These are phyloP conservation scores for Globisporangium megalacanthum DNA, from an alignment of 352 stramenopile genomes.

Conservation along the genomic window DNA sequence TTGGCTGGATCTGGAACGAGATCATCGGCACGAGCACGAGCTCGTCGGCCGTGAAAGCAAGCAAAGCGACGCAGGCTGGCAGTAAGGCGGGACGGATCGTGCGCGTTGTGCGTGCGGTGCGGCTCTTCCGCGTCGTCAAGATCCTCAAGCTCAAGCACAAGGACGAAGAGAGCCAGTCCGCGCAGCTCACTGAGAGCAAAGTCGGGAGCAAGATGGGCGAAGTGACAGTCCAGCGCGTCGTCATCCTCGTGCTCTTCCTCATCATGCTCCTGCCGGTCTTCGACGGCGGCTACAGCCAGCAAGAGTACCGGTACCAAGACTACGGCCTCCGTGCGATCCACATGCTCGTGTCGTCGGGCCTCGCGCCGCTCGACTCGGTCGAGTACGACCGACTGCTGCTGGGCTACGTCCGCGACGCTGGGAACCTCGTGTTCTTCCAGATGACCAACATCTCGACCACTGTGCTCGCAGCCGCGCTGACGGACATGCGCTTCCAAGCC, in stretches of 20 bases:
- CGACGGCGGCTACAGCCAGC: constrained; percentile 69
- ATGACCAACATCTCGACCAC: constrained; percentile 48
- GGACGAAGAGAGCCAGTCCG: constrained; percentile 27
- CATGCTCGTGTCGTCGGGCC: constrained; percentile 50
- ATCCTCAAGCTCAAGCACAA: constrained; percentile 84
- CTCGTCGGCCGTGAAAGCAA: constrained; percentile 56
- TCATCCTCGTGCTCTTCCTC: constrained; percentile 88
- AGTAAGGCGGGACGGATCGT: constrained; percentile 85
- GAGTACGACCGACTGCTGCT: constrained; percentile 57
- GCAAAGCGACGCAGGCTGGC: constrained; percentile 60
- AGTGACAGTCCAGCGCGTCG: constrained; percentile 78
- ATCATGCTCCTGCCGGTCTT: constrained; percentile 87
- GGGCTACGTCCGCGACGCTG: constrained; percentile 61
- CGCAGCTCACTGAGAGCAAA: constrained; percentile 77
- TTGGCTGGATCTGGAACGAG: constrained; percentile 72
- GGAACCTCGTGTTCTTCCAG: constrained; percentile 46
- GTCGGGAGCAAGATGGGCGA: constrained; percentile 88
- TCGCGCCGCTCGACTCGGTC: constrained; percentile 25
- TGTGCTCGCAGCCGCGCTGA: constrained; percentile 25
- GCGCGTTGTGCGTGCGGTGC: constrained; percentile 72
- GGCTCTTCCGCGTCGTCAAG: constrained; percentile 83
- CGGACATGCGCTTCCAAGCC: constrained; percentile 44
- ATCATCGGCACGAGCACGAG: constrained; percentile 53
- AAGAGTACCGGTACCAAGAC: constrained; percentile 83
- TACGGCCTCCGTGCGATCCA: constrained; percentile 77